Conservation (phyloP, 306 rosid genomes). For the Cucumis cinereus region DNA sequence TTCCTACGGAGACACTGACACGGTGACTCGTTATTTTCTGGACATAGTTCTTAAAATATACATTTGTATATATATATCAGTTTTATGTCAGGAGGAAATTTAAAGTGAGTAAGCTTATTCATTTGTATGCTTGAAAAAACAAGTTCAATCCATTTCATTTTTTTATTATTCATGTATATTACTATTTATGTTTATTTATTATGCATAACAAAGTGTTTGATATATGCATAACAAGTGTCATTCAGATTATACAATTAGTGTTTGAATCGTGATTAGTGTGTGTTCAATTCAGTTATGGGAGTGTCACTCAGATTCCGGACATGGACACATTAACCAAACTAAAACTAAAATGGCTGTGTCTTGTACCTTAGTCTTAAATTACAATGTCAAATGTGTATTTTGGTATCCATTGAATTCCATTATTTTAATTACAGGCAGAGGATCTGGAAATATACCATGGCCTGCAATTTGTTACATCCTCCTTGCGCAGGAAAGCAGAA, state of each 20-base stretch:
- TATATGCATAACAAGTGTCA: not conserved
- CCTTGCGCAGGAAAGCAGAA: slow-evolving; percentile 57
- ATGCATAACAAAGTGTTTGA: not conserved
- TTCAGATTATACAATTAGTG: not conserved
- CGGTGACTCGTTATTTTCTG: not conserved
- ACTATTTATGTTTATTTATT: not conserved
- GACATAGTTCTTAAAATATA: not conserved
- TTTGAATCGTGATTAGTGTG: not conserved
- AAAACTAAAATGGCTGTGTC: not conserved
- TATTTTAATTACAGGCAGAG: slow-evolving; percentile 41
- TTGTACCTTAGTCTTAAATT: not conserved
- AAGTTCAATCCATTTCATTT: not conserved
- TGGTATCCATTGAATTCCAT: not conserved
- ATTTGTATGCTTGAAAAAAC: not conserved
- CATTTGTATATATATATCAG: not conserved
- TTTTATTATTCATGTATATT: not conserved
- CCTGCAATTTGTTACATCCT: slow-evolving; percentile 63
- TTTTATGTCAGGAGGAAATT: not conserved
- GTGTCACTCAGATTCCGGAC: not conserved
- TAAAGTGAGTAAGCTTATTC: not conserved
- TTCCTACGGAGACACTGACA: not conserved
- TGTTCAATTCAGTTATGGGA: not conserved
- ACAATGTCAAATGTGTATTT: not conserved
- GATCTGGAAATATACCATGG: slow-evolving; percentile 50
- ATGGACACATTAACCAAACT: not conserved